These are phyloP conservation scores for Ophiorrhiza pumila DNA, from an alignment of 257 asterid species.

Conservation along the genomic window DNA sequence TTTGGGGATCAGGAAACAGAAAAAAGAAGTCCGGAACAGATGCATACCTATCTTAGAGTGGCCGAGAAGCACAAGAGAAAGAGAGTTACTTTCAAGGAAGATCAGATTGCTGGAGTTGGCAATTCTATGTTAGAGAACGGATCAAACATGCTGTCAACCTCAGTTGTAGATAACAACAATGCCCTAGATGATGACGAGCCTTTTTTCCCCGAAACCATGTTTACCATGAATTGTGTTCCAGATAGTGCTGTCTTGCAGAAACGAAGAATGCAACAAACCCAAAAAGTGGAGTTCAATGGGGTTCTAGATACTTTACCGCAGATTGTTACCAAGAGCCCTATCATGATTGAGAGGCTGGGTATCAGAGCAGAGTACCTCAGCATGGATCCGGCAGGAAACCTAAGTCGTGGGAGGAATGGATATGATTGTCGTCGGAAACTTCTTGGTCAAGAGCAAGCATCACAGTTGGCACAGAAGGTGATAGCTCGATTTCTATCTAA, in stretches of 20 bases:
- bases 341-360: slow-evolving; percentile 98
- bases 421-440: slow-evolving; percentile 51
- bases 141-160: slow-evolving; percentile 41
- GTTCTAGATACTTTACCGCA: slow-evolving; percentile 84
- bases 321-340: slow-evolving; percentile 69
- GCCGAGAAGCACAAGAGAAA: slow-evolving; percentile 81
- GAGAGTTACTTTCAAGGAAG: slow-evolving; percentile 58
- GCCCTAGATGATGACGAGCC: slow-evolving; percentile 49
- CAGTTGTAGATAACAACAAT: slow-evolving; percentile 35
- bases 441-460: slow-evolving; percentile 78
- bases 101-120: slow-evolving; percentile 27
- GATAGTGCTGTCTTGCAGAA: slow-evolving; percentile 60
- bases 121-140: slow-evolving; percentile 37
- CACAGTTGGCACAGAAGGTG: slow-evolving; percentile 66
- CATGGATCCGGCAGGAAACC: slow-evolving; percentile 70
- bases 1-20: slow-evolving; percentile 73
- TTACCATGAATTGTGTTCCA: slow-evolving; percentile 80
- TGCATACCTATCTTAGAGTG: slow-evolving; percentile 77
- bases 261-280: slow-evolving; percentile 35
- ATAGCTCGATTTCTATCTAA: slow-evolving; percentile 64
- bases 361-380: slow-evolving; percentile 81
- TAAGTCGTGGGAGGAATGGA: slow-evolving; percentile 59
- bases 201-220: slow-evolving; percentile 89
- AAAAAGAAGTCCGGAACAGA: slow-evolving; percentile 85
- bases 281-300: slow-evolving; percentile 74